Evolutionary conservation across 345 rosid species (phyloP).

Genomic region (Combretum micranthum): DNA sequence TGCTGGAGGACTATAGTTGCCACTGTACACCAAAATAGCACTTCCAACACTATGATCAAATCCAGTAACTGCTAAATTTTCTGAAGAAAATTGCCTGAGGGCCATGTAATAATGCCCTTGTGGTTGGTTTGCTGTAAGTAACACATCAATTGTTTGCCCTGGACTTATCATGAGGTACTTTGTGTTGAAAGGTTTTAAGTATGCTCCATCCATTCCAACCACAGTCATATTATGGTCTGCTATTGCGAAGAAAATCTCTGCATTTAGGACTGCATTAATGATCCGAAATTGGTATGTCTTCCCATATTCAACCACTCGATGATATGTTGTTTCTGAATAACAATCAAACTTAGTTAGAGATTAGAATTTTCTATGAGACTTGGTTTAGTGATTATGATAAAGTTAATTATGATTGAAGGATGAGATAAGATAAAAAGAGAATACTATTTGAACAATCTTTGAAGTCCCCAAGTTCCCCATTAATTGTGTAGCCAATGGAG

Average conservation of each 20-base stretch:
- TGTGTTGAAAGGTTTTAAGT: constrained; percentile 18
- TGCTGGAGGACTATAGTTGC: constrained; percentile 6
- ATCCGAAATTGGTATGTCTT: constrained; percentile 25
- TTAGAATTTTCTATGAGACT: too few relatives aligned
- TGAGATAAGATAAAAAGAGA: too few relatives aligned
- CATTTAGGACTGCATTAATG: constrained; percentile 22
- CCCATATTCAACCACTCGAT: constrained; percentile 3
- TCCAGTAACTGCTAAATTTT: not conserved
- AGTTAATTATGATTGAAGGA: too few relatives aligned
- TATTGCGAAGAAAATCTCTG: constrained; percentile 22
- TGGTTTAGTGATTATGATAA: too few relatives aligned
- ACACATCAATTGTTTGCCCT: too few relatives aligned
- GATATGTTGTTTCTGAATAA: constrained; percentile 18
- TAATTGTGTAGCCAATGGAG: too few relatives aligned
- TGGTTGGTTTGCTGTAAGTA: constrained; percentile 19
- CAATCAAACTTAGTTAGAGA: too few relatives aligned
- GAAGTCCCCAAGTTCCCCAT: too few relatives aligned
- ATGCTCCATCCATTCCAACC: constrained; percentile 28
- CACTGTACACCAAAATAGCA: constrained; percentile 30
- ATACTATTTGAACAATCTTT: too few relatives aligned
- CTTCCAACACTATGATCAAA: constrained; percentile 21
- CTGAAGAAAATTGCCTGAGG: constrained; percentile 9
- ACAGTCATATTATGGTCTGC: constrained; percentile 23
- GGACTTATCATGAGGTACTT: too few relatives aligned
- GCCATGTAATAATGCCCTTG: constrained; percentile 27